Evolutionary conservation across 2,329 filamentous ascomycete genomes (phyloP).

Genomic region (Onygenales sp.): DNA sequence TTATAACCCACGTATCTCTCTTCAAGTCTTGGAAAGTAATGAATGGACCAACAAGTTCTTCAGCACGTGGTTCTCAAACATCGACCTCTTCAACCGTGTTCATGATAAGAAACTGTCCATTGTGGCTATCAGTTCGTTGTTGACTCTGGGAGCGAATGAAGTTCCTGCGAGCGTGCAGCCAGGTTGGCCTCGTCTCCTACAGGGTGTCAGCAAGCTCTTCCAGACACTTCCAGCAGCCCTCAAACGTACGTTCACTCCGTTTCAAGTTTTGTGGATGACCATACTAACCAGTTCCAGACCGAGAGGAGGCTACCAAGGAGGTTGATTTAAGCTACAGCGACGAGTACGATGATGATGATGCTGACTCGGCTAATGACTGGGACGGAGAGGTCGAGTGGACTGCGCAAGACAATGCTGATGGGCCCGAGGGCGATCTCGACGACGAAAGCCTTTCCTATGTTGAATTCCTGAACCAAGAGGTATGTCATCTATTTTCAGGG

Average conservation of each 20-base stretch:
- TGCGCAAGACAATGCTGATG: slow-evolving; percentile 54
- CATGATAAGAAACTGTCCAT: slow-evolving; percentile 99
- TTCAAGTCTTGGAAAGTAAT: slow-evolving; percentile 81
- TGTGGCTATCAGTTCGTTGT: slow-evolving; percentile 77
- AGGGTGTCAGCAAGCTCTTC: slow-evolving; percentile 83
- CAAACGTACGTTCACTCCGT: slow-evolving; percentile 53
- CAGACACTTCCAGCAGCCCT: slow-evolving; percentile 78
- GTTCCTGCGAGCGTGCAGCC: slow-evolving; percentile 88
- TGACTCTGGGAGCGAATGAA: slow-evolving; percentile 68
- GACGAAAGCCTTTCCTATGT: slow-evolving; percentile 92
- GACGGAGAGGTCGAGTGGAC: slow-evolving; percentile 63
- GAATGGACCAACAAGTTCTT: slow-evolving; percentile 99
- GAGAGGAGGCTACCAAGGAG: slow-evolving; percentile 83
- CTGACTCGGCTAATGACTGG: slow-evolving; percentile 79
- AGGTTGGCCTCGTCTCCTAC: slow-evolving; percentile 86
- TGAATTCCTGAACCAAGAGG: slow-evolving; percentile 90
- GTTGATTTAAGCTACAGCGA: slow-evolving; percentile 73
- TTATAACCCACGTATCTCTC: slow-evolving; percentile 80
- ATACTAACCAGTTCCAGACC: slow-evolving; percentile 43
- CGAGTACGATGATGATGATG: slow-evolving; percentile 63
- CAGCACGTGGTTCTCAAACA: slow-evolving; percentile 94
- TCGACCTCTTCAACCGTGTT: slow-evolving; percentile 83
- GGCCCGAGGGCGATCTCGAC: slow-evolving; percentile 55
- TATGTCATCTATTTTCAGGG: slow-evolving; percentile 26
- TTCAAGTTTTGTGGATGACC: not conserved